phyloP scores from a whole-genome alignment of 2,329 filamentous ascomycete species.

The Clarireedia monteithiana region DNA sequence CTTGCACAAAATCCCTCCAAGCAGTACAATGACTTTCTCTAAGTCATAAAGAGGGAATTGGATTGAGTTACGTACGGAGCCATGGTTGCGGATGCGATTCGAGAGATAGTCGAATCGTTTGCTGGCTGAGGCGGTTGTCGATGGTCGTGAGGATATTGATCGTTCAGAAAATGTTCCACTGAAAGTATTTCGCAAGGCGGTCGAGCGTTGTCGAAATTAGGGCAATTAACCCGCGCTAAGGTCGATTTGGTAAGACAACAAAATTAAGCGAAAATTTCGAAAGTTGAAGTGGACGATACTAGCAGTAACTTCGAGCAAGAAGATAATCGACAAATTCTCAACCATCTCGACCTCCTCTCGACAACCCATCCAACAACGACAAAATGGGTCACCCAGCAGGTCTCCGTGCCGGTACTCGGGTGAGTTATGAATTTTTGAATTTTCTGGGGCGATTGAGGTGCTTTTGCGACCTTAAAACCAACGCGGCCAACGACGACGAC shows the following conservation, averaged over 20 bases:
- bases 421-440: constrained; percentile 38
- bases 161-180: constrained; percentile 2
- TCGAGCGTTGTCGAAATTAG: neutral
- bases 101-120: constrained; percentile 8
- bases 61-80: constrained; percentile 28
- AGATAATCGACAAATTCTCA: constrained; percentile 9
- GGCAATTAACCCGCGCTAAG: constrained; percentile 6
- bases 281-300: neutral
- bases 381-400: constrained; percentile 64
- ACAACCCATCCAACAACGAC: constrained; percentile 19
- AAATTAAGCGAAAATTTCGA: constrained; percentile 3
- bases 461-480: neutral
- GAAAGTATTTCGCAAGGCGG: neutral
- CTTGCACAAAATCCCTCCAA: neutral
- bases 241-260: neutral
- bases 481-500: constrained; percentile 7
- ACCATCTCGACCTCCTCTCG: constrained; percentile 12
- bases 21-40: neutral
- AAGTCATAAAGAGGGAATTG: neutral
- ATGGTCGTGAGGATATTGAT: constrained; percentile 11
- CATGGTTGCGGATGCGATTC: constrained; percentile 30
- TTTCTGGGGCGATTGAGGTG: neutral
- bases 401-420: constrained; percentile 80
- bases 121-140: constrained; percentile 7
- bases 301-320: neutral